These are phyloP conservation scores for Penicillium antarcticum DNA, from an alignment of 495 filamentous ascomycete genomes.

Conservation along the genomic window DNA sequence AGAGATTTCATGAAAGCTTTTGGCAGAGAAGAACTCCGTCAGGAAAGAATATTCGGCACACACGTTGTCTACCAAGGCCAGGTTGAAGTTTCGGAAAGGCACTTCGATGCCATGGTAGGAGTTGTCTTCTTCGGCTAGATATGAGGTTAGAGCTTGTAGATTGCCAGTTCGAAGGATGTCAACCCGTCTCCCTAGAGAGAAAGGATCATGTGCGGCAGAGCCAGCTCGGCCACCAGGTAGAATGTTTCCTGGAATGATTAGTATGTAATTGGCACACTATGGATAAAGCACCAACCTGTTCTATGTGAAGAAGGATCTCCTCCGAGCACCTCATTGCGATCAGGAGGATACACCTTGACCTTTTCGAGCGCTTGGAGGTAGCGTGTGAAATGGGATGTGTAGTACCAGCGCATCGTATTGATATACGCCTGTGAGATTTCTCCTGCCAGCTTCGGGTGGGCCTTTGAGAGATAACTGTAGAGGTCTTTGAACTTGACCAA, in stretches of 20 bases:
- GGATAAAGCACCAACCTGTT: conserved; percentile 31
- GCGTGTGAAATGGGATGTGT: conserved; percentile 83
- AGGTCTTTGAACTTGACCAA: conserved; percentile 85
- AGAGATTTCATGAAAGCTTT: conserved; percentile 53
- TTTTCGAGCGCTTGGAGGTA: conserved; percentile 82
- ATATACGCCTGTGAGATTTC: conserved; percentile 93
- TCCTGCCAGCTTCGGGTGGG: conserved; percentile 73
- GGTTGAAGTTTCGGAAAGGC: conserved; percentile 90
- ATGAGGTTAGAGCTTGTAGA: conserved; percentile 71
- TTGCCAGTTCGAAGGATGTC: conserved; percentile 72
- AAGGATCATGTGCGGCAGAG: conserved; percentile 77
- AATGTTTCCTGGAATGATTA: conserved; percentile 27
- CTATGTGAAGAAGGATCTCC: conserved; percentile 67
- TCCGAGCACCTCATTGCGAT: conserved; percentile 81
- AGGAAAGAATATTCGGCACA: conserved; percentile 95
- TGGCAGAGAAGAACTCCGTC: conserved; percentile 77
- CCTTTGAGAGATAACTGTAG: conserved; percentile 75
- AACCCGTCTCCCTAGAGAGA: conserved; percentile 78
- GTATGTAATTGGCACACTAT: background rate
- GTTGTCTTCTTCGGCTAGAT: conserved; percentile 84
- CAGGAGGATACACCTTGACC: conserved; percentile 75
- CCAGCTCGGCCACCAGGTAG: conserved; percentile 37
- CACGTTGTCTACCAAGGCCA: conserved; percentile 88
- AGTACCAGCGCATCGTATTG: conserved; percentile 99
- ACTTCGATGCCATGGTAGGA: conserved; percentile 80